These are phyloP conservation scores for Malassezia globosa DNA, from an alignment of 1,284 basidiomycete species.

Conservation along the genomic window DNA sequence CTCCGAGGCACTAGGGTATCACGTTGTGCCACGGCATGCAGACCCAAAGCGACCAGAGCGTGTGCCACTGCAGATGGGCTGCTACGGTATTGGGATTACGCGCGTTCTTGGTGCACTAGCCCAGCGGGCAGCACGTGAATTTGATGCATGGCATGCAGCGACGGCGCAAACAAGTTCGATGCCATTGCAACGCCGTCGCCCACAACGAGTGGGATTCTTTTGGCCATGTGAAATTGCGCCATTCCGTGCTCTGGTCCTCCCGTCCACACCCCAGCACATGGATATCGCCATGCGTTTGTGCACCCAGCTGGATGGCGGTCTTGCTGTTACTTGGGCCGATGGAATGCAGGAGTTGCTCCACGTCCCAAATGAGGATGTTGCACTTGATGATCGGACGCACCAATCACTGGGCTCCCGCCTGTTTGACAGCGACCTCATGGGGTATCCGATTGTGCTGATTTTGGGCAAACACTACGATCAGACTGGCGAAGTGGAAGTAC, in stretches of 20 bases:
- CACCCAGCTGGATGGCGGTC: background rate
- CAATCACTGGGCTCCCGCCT: conserved; percentile 36
- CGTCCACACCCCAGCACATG: conserved; percentile 11
- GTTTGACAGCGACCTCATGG: conserved; percentile 45
- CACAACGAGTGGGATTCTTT: conserved; percentile 23
- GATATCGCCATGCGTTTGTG: conserved; percentile 3
- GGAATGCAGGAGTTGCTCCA: background rate
- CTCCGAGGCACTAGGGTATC: conserved; percentile 34
- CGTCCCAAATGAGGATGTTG: conserved; percentile 18
- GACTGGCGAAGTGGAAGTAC: conserved; percentile 29
- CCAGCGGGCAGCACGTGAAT: conserved; percentile 18
- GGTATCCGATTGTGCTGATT: conserved; percentile 35
- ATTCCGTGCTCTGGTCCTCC: conserved; percentile 26
- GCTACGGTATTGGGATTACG: conserved; percentile 48
- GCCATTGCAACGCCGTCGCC: background rate
- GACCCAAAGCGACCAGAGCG: background rate
- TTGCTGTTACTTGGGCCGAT: background rate
- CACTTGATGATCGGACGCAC: conserved; percentile 40
- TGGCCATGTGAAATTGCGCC: conserved; percentile 42
- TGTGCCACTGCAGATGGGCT: conserved; percentile 47
- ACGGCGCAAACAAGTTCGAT: background rate
- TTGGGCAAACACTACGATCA: conserved; percentile 34
- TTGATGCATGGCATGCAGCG: conserved; percentile 1
- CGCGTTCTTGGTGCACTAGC: conserved; percentile 46
- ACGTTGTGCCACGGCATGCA: conserved; percentile 13